Base-by-base conservation (phyloP, 129 eudicot genomes). In the Dittrichia graveolens region DNA sequence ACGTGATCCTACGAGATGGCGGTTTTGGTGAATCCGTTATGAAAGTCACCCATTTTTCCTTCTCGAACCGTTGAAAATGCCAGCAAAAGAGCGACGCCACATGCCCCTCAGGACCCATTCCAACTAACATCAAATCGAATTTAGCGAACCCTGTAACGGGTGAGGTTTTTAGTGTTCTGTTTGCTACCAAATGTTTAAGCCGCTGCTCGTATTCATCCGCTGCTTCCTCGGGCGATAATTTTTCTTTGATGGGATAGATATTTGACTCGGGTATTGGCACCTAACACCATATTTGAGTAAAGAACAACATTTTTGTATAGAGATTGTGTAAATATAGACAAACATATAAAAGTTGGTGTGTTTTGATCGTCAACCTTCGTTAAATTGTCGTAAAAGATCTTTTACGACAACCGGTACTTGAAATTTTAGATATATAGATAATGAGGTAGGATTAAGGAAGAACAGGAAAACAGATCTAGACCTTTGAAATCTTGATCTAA, bases 71-170 rank as follows among this genome's bases (percentile, higher is more conserved):
- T 12, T 81, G 86, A 14, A 69, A 80, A 48, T 76, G 83, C 61
- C 79, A 71, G 40, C 90, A 84, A 75, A 89, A 89, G 0, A 89
- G 75, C 12, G 96, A 89, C 5, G 92, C 93, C 8, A 84, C 88
- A 48, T 87, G 96, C 7, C 96, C 93, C 13, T 84, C 92, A 7
- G 90, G 96, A 6, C 96, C 96, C 88, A 90, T 90, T 15, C 94
- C 91, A 3, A 87, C 85, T 7, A 90, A 80, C 88, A 84, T 83
- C 24, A 87, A 79, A 55, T 89, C 90, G 56, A 86, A 86, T 74
- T 86, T 84, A 3, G 96, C 89, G 60, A 82, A 84, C 3, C 85
- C 89, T 24, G 72, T 83, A 0, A 6, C 37, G 1, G 39, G 61
- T 34, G 92, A 89, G 24, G 56, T 41, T 3, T 63, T 82, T 15